Percentiles rank a stretch among this genome's conserved stretches.
Evolutionary conservation across 805 yeast species (phyloP).

Genomic region (Cyberlindnera veronae): DNA sequence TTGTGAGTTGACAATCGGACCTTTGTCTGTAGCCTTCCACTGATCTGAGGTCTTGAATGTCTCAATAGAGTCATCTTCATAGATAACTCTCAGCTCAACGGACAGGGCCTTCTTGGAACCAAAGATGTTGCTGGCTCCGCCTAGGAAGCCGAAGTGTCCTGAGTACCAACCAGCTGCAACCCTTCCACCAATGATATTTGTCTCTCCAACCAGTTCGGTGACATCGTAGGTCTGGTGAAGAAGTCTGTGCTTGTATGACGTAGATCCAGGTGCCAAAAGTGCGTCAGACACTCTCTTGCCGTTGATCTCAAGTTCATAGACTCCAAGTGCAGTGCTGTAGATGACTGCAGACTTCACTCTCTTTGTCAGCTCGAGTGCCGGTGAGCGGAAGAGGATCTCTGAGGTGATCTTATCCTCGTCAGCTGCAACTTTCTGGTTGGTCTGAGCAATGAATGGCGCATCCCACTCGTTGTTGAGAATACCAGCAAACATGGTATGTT

Average conservation of each 20-base stretch:
- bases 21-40: conserved; percentile 14
- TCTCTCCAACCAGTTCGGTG: background rate
- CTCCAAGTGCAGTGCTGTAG: conserved; percentile 16
- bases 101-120: conserved; percentile 14
- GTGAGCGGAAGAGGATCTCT: conserved; percentile 17
- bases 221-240: conserved; percentile 19
- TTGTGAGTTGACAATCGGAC: conserved; percentile 18
- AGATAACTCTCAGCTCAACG: conserved; percentile 8
- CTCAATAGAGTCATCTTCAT: conserved; percentile 14
- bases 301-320: conserved; percentile 18
- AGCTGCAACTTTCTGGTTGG: conserved; percentile 3
- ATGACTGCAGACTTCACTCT: conserved; percentile 9
- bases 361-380: conserved; percentile 5
- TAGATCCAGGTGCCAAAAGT: conserved; percentile 18
- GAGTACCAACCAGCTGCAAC: conserved; percentile 20
- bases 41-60: conserved; percentile 9
- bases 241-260: conserved; percentile 18
- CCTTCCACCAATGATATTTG: conserved; percentile 17
- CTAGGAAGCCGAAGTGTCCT: conserved; percentile 18
- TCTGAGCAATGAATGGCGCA: conserved; percentile 10
- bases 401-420: conserved; percentile 12
- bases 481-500: conserved; percentile 7
- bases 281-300: conserved; percentile 10
- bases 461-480: conserved; percentile 14
- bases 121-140: conserved; percentile 17